Conservation (phyloP, 768 basidiomycete species). For the Arthromyces matolae region DNA sequence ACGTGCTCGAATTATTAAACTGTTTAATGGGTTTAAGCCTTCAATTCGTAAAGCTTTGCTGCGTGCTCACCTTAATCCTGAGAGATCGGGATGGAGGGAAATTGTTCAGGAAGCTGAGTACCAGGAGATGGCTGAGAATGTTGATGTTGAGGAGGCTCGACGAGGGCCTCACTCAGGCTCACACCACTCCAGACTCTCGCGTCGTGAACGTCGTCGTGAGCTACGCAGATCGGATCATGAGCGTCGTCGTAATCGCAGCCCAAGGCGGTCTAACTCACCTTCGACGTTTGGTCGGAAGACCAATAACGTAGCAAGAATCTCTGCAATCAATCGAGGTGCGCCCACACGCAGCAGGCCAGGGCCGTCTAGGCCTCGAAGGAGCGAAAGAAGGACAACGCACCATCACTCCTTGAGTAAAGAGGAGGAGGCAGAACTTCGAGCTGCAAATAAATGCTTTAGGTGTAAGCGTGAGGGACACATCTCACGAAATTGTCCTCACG, state of each 20-base stretch:
- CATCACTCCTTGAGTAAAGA: neutral
- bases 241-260: neutral
- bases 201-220: neutral
- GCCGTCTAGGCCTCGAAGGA: too few species aligned
- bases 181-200: neutral
- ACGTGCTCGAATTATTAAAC: conserved; percentile 25
- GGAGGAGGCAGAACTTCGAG: conserved; percentile 12
- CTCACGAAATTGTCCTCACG: conserved; percentile 21
- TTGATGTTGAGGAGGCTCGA: neutral
- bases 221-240: neutral
- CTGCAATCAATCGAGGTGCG: neutral
- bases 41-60: conserved; percentile 29
- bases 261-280: neutral
- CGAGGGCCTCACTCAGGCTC: neutral
- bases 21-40: conserved; percentile 28
- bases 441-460: conserved; percentile 20
- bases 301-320: neutral
- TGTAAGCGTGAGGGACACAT: conserved; percentile 21
- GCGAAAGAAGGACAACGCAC: neutral
- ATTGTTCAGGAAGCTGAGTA: conserved; percentile 23
- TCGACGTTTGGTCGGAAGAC: neutral
- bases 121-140: conserved; percentile 22
- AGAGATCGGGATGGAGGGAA: conserved; percentile 21
- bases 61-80: conserved; percentile 23
- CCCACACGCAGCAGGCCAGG: neutral